Evolutionary conservation across 2,329 filamentous ascomycete genomes (phyloP).

Genomic region (Xylaria polymorpha): DNA sequence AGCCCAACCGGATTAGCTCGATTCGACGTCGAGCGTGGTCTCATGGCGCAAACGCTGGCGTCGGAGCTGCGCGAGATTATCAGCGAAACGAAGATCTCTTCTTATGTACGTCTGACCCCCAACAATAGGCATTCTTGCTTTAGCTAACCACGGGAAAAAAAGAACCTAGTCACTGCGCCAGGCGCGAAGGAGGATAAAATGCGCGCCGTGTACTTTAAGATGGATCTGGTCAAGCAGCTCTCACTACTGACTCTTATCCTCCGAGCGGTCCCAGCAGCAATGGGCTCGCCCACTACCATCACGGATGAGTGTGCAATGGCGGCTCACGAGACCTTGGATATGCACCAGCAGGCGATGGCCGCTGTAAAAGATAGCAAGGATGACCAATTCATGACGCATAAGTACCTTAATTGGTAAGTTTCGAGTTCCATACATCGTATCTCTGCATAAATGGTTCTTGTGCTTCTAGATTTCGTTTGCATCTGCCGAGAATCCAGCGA

Average conservation of each 20-base stretch:
- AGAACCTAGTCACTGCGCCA: neutral
- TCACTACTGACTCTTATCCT: constrained; percentile 53
- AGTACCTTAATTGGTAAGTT: constrained; percentile 53
- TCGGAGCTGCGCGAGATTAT: constrained; percentile 42
- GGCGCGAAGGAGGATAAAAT: constrained; percentile 42
- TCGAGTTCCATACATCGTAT: too few species aligned
- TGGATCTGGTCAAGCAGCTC: constrained; percentile 51
- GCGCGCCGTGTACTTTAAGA: constrained; percentile 49
- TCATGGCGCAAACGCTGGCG: constrained; percentile 38
- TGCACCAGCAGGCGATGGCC: constrained; percentile 51
- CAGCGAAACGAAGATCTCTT: constrained; percentile 25
- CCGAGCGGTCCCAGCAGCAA: constrained; percentile 45
- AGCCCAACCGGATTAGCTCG: constrained; percentile 43
- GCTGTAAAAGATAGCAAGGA: constrained; percentile 41
- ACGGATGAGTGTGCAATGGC: constrained; percentile 49
- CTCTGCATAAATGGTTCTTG: neutral
- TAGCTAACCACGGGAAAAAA: constrained; percentile 13
- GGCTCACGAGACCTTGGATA: constrained; percentile 51
- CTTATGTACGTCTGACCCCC: constrained; percentile 6
- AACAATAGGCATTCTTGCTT: neutral
- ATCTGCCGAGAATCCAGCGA: neutral
- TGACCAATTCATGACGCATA: constrained; percentile 45
- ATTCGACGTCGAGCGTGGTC: constrained; percentile 37
- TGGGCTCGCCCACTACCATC: constrained; percentile 32
- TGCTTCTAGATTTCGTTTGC: neutral